Percentiles rank a stretch among this genome's conserved stretches.
These are phyloP conservation scores for Zygoascus flipseniorum DNA, from an alignment of 805 yeast genomes.

Conservation along the genomic window DNA sequence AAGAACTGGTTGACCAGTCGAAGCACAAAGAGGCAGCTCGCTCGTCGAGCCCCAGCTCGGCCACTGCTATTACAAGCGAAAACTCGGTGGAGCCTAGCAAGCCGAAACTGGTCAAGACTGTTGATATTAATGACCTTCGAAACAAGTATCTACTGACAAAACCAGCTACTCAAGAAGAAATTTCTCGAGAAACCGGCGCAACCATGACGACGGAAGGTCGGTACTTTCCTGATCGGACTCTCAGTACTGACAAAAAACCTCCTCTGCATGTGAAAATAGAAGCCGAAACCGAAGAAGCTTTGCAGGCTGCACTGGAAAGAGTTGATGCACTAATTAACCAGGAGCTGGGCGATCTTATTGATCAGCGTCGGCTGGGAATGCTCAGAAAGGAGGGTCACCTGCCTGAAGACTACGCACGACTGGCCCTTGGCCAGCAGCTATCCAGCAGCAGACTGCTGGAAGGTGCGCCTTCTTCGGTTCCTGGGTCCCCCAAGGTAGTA, in stretches of 20 bases:
- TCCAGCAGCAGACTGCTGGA: neutral
- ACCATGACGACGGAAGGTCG: conserved; percentile 26
- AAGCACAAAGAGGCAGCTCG: neutral
- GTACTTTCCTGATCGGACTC: conserved; percentile 28
- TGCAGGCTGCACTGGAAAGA: conserved; percentile 55
- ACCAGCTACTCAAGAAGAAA: conserved; percentile 24
- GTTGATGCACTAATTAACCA: conserved; percentile 44
- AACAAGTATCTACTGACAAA: conserved; percentile 31
- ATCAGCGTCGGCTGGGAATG: conserved; percentile 20
- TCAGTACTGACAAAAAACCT: conserved; percentile 26
- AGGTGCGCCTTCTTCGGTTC: neutral
- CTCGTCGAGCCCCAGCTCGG: neutral
- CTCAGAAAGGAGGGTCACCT: neutral
- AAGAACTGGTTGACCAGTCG: neutral
- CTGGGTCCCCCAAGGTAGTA: neutral
- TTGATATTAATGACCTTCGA: conserved; percentile 29
- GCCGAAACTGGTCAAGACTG: conserved; percentile 18
- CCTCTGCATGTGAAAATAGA: conserved; percentile 41
- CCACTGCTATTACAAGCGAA: conserved; percentile 2
- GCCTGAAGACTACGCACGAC: neutral
- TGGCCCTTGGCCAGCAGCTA: neutral
- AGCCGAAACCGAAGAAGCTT: conserved; percentile 40
- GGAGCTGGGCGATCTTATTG: conserved; percentile 23
- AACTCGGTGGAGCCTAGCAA: neutral
- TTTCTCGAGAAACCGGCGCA: conserved; percentile 25